Percentiles rank a stretch among this genome's conserved stretches.
phyloP scores from a whole-genome alignment of 768 basidiomycete species.

The Daedaleopsis nitida region DNA sequence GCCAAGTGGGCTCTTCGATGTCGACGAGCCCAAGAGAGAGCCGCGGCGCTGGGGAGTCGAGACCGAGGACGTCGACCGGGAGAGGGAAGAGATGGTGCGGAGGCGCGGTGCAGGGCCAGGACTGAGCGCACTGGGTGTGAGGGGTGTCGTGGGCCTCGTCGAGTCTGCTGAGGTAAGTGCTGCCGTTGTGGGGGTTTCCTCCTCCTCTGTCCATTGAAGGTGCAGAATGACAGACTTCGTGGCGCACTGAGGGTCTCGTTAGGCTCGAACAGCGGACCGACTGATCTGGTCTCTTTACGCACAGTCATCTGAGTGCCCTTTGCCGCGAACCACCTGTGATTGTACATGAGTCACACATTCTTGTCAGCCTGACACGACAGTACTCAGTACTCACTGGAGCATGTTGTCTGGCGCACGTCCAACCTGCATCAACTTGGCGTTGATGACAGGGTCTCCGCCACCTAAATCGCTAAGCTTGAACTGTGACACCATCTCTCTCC shows the following conservation, averaged over 20 bases:
- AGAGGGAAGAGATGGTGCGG: conserved; percentile 52
- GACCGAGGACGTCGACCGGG: conserved; percentile 53
- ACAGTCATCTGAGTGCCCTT: conserved; percentile 92
- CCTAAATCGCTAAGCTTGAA: conserved; percentile 85
- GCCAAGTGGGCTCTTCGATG: conserved; percentile 35
- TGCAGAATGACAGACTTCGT: conserved; percentile 87
- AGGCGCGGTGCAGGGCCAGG: conserved; percentile 30
- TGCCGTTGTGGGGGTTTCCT: conserved; percentile 26
- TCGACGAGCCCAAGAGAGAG: conserved; percentile 27
- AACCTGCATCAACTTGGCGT: conserved; percentile 71
- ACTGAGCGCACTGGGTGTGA: conserved; percentile 23
- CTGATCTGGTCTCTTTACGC: conserved; percentile 24
- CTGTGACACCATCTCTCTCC: conserved; percentile 89
- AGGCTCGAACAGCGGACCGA: not conserved
- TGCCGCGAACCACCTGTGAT: conserved; percentile 82
- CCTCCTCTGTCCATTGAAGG: conserved; percentile 82
- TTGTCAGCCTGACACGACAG: conserved; percentile 8
- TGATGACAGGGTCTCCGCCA: conserved; percentile 63
- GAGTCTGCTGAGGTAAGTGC: conserved; percentile 22
- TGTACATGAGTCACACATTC: conserved; percentile 2
- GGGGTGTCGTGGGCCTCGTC: conserved; percentile 21
- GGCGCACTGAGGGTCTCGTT: conserved; percentile 60
- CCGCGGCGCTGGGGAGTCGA: conserved; percentile 45
- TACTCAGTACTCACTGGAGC: conserved; percentile 62
- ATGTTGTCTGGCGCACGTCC: conserved; percentile 84